Evolutionary conservation across 805 yeast genomes (phyloP), one percentile per base, ranked within the genome.

Genomic region (Starmerella stigmatis): DNA sequence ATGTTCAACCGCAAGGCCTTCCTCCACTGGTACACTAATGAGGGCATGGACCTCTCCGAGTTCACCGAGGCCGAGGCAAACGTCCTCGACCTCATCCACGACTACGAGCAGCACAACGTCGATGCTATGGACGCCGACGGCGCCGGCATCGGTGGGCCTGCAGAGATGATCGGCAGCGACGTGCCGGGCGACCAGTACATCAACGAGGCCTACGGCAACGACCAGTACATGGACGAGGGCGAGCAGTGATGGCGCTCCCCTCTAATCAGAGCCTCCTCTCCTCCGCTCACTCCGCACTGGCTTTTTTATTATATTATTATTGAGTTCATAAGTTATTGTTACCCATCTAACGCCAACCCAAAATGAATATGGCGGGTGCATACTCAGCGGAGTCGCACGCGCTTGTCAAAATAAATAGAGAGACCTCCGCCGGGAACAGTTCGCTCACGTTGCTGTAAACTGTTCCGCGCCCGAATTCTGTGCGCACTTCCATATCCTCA

Each of bases 11-110:
- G 92, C 71, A 82, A 81, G 66, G 96, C 96, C 53, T 86, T 86
- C 78, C 79, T 86, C 69, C 95, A 86, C 67, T 86, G 96, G 96
- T 86, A 85, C 69, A 83, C 92, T 9, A 75, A 80, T 57, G 96
- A 86, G 68, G 96, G 96, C 70, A 86, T 86, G 96, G 96, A 86
- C 61, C 94, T 81, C 69, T 74, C 79, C 72, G 96, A 86, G 69
- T 86, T 86, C 66, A 76, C 86, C 47, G 96, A 86, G 70, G 96
- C 96, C 44, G 94, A 85, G 69, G 79, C 89, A 45, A 83, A 86
- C 64, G 78, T 86, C 86, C 76, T 75, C 57, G 96, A 86, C 67
- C 72, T 86, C 61, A 86, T 86, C 46, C 76, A 79, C 60, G 96
- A 86, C 67, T 79, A 86, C 64, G 92, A 84, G 69, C 95, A 86